Percentiles rank a stretch among this genome's conserved stretches.
phyloP scores from a whole-genome alignment of 768 basidiomycete genomes.

The Lactifluus echinatus region DNA sequence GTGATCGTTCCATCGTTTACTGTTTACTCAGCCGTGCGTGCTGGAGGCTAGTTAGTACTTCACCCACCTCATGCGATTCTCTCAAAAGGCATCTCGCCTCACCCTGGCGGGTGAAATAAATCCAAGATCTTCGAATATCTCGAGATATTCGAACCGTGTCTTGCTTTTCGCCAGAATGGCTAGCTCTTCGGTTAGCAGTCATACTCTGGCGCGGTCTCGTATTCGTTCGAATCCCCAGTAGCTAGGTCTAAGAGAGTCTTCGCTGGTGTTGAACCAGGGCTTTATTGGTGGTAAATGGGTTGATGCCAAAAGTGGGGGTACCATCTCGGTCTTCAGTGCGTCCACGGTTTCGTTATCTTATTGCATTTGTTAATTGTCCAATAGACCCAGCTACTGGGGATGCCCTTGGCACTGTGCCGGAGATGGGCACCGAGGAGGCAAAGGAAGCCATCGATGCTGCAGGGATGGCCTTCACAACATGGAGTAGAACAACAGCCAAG shows the following conservation, averaged over 20 bases:
- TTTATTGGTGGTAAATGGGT: conserved; percentile 85
- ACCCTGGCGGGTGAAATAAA: background rate
- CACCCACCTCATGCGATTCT: conserved; percentile 2
- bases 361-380: background rate
- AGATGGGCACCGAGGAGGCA: conserved; percentile 82
- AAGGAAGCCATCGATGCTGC: conserved; percentile 81
- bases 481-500: conserved; percentile 85
- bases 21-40: no score
- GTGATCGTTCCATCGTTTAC: background rate
- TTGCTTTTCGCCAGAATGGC: conserved; percentile 4
- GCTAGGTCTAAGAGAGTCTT: conserved; percentile 55
- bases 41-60: no score
- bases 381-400: conserved; percentile 85
- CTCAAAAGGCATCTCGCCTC: background rate
- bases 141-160: background rate
- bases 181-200: conserved; percentile 4
- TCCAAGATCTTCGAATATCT: background rate
- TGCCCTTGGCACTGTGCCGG: conserved; percentile 77
- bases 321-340: conserved; percentile 71
- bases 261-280: conserved; percentile 65
- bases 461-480: conserved; percentile 67
- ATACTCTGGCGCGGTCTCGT: background rate
- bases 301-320: conserved; percentile 64
- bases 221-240: conserved; percentile 1
- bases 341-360: conserved; percentile 7